These are phyloP conservation scores for Capronia americana DNA, from an alignment of 2,329 filamentous ascomycete species.

Conservation along the genomic window DNA sequence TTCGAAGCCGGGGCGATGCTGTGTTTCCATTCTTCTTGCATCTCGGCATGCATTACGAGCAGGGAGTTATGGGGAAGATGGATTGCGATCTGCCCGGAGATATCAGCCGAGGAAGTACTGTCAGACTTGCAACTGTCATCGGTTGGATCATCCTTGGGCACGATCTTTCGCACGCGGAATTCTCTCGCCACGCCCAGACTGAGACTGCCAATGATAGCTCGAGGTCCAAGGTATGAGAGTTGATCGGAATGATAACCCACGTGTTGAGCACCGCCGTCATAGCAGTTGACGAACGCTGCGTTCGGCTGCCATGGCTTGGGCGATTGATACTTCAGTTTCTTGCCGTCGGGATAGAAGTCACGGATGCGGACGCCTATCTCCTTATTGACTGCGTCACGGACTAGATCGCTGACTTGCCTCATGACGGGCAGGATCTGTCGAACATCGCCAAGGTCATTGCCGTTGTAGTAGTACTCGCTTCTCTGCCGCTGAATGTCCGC, in stretches of 20 bases:
- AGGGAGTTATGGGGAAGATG: constrained; percentile 94
- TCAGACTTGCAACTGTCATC: constrained; percentile 36
- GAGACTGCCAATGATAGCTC: constrained; percentile 85
- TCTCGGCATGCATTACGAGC: constrained; percentile 94
- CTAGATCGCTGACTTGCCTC: constrained; percentile 69
- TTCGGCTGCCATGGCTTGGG: constrained; percentile 79
- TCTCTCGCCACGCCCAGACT: constrained; percentile 91
- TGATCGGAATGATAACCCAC: constrained; percentile 95
- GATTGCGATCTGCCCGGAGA: constrained; percentile 85
- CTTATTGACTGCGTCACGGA: constrained; percentile 76
- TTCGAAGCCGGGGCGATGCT: constrained; percentile 74
- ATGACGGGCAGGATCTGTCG: constrained; percentile 78
- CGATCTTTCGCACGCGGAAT: constrained; percentile 81
- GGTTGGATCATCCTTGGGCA: constrained; percentile 62
- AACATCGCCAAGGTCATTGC: constrained; percentile 74
- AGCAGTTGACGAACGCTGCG: constrained; percentile 93
- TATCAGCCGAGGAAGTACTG: constrained; percentile 56
- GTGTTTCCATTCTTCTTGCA: constrained; percentile 98
- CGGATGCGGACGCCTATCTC: constrained; percentile 76
- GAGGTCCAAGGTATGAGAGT: constrained; percentile 88
- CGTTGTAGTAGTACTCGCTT: constrained; percentile 85
- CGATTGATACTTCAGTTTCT: constrained; percentile 76
- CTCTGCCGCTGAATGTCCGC: constrained; percentile 74
- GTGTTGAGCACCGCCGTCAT: constrained; percentile 77
- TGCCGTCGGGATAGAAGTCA: constrained; percentile 69